Percentiles rank a stretch among this genome's conserved stretches.
These are phyloP conservation scores for Mucor lusitanicus DNA, from an alignment of 371 early-diverging fungal species.

Conservation along the genomic window DNA sequence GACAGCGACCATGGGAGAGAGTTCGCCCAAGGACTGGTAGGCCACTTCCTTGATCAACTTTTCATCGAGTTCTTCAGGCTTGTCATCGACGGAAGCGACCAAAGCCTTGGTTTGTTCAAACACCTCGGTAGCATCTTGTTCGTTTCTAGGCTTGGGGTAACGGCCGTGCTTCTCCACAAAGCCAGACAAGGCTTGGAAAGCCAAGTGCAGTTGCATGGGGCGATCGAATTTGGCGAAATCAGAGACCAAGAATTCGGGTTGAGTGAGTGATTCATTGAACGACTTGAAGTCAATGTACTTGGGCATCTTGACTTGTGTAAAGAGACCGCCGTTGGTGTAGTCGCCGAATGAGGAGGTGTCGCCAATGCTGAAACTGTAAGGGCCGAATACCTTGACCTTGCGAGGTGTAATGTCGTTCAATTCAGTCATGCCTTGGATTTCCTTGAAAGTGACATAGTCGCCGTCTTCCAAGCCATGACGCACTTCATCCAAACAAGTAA, in stretches of 20 bases:
- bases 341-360: slow-evolving; percentile 76
- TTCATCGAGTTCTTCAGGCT: slow-evolving; percentile 78
- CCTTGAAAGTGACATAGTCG: slow-evolving; percentile 92
- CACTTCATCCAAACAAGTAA: slow-evolving; percentile 95
- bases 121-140: slow-evolving; percentile 69
- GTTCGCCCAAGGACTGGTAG: slow-evolving; percentile 85
- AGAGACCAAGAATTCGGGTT: slow-evolving; percentile 86
- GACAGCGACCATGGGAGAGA: slow-evolving; percentile 98
- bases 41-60: slow-evolving; percentile 87
- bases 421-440: slow-evolving; percentile 91
- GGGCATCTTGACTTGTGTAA: slow-evolving; percentile 94
- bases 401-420: slow-evolving; percentile 84
- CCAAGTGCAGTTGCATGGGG: slow-evolving; percentile 88
- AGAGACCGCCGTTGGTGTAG: slow-evolving; percentile 87
- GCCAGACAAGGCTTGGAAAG: slow-evolving; percentile 89
- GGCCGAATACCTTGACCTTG: slow-evolving; percentile 86
- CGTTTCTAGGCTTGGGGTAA: slow-evolving; percentile 55
- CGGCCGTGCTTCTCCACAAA: slow-evolving; percentile 69
- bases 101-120: slow-evolving; percentile 60
- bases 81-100: slow-evolving; percentile 50
- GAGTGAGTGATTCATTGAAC: slow-evolving; percentile 73
- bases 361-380: slow-evolving; percentile 96
- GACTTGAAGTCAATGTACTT: slow-evolving; percentile 77
- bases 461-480: slow-evolving; percentile 98
- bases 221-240: slow-evolving; percentile 98